Evolutionary conservation across 2,329 filamentous ascomycete species (phyloP).

Genomic region (Epicoccum nigrum): DNA sequence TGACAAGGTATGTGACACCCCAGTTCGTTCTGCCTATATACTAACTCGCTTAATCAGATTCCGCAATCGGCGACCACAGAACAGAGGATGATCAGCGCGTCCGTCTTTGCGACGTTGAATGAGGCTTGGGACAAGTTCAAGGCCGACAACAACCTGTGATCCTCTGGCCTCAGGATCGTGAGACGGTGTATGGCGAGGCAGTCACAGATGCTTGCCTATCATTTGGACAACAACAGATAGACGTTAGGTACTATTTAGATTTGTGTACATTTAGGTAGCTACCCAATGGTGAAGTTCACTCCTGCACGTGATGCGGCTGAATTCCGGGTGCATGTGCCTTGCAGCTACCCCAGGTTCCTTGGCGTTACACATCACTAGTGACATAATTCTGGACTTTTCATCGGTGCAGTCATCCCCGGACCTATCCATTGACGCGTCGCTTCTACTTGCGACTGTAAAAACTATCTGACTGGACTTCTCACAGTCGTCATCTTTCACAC

Average conservation of each 20-base stretch:
- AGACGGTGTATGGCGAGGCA: too few species aligned
- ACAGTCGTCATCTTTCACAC: neutral
- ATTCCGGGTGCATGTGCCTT: slow-evolving; percentile 21
- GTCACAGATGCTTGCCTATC: too few species aligned
- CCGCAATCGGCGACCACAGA: slow-evolving; percentile 68
- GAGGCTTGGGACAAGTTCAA: slow-evolving; percentile 74
- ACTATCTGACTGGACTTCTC: neutral
- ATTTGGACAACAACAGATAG: too few species aligned
- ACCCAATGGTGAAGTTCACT: too few species aligned
- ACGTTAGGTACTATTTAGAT: too few species aligned
- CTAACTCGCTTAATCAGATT: slow-evolving; percentile 51
- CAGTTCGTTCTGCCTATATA: neutral
- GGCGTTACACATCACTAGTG: slow-evolving; percentile 32
- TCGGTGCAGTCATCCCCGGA: slow-evolving; percentile 23
- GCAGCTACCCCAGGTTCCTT: slow-evolving; percentile 25
- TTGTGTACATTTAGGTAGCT: too few species aligned
- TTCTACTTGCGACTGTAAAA: neutral
- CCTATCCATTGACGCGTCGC: slow-evolving; percentile 1
- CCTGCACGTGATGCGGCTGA: slow-evolving; percentile 27
- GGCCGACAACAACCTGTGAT: slow-evolving; percentile 57
- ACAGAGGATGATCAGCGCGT: slow-evolving; percentile 69
- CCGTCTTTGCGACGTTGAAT: slow-evolving; percentile 69
- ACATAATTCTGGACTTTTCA: slow-evolving; percentile 26
- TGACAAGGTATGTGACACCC: slow-evolving; percentile 75
- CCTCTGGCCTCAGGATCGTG: too few species aligned